Evolutionary conservation across 2,329 filamentous ascomycete genomes (phyloP).

Genomic region (Penicillium brasilianum): DNA sequence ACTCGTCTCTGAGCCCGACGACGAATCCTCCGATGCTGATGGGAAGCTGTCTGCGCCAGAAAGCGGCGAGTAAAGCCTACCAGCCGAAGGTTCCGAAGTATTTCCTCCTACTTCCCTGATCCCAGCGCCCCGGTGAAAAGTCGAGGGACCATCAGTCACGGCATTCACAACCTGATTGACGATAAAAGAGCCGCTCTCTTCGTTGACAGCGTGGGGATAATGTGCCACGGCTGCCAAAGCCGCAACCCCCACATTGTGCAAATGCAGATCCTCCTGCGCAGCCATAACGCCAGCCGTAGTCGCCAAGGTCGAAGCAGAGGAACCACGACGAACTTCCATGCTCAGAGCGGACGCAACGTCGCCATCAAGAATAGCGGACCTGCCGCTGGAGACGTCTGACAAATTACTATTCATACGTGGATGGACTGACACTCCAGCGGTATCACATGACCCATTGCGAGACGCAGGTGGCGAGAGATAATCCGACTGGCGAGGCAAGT

Average conservation of each 20-base stretch:
- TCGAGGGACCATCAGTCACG: constrained; percentile 24
- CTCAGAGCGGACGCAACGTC: constrained; percentile 12
- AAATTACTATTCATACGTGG: constrained; percentile 24
- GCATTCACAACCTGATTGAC: constrained; percentile 38
- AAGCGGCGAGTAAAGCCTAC: background rate
- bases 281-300: constrained; percentile 14
- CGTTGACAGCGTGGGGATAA: constrained; percentile 30
- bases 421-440: constrained; percentile 15
- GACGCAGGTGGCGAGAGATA: constrained; percentile 13
- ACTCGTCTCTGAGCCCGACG: constrained; percentile 24
- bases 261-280: constrained; percentile 25
- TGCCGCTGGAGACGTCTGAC: constrained; percentile 11
- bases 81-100: constrained; percentile 9
- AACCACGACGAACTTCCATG: constrained; percentile 5
- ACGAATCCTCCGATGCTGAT: constrained; percentile 27
- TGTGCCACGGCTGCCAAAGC: constrained; percentile 39
- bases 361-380: constrained; percentile 7
- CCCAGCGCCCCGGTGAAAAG: background rate
- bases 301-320: constrained; percentile 6
- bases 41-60: constrained; percentile 7
- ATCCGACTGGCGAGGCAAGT: constrained; percentile 10
- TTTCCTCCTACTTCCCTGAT: constrained; percentile 2
- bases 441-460: constrained; percentile 31
- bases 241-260: constrained; percentile 34
- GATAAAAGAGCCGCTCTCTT: constrained; percentile 26